Evolutionary conservation across 345 rosid species (phyloP), one percentile per base, ranked within the genome.

Genomic region (Euphorbia tirucalli): DNA sequence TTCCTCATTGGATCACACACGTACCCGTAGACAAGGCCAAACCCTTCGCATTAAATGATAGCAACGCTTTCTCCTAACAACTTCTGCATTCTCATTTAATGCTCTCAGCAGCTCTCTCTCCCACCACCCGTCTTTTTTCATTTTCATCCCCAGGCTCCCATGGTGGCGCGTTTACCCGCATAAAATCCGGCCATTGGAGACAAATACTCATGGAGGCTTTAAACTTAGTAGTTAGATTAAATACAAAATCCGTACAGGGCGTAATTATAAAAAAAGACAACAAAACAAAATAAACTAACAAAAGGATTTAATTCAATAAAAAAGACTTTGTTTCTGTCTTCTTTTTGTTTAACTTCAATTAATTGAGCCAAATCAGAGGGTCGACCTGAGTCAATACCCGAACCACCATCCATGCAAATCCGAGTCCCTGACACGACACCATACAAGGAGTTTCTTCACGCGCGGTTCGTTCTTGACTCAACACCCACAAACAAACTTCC

Each of bases 391-490:
- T 96, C 99, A 93, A 96, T 96, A 87, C 99, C 99, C 99, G 99
- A 96, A 96, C 98, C 99, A 93, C 92, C 93, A 90, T 89, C 90
- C 89, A 85, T 81, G 88, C 90, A 59, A 56, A 66, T 18, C 76
- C 44, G 44, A 55, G 55, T 48, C 52, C 11, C 18, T 65, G 73
- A 14, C 63, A 55, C 52, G 73, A 14, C 63, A 55, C 52, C 83
- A 28, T 69, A 85, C 87, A 85, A 82, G 89, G 96, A 85, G 87
- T 86, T n/a, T n/a, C 76, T 68, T 60, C 87, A 60, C 76, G 85
- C 87, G 96, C 85, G 98, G 99, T 96, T 96, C 99, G 98, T 89
- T 96, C 99, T 96, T 96, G 99, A 96, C 99, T 96, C 99, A 84
- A 83, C 88, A 86, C 87, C 90, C 98, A 70, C 76, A 65, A 54